These are phyloP conservation scores for Fusarium sp. DNA, from an alignment of 2,329 filamentous ascomycete genomes.

Conservation along the genomic window DNA sequence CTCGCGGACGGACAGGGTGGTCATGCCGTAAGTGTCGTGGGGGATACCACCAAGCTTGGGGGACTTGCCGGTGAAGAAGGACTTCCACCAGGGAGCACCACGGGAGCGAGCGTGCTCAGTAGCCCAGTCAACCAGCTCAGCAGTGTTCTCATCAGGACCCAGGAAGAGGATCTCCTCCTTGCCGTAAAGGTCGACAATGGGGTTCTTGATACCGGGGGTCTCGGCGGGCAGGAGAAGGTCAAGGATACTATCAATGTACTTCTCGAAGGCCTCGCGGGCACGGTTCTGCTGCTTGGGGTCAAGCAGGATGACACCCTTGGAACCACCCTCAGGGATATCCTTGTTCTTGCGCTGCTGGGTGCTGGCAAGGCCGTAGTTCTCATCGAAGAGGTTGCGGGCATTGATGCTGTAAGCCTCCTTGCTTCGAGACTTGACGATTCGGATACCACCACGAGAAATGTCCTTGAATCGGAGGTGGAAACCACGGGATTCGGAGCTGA, in stretches of 20 bases:
- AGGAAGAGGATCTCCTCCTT: conserved; percentile 98
- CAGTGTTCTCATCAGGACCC: conserved; percentile 99
- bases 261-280: conserved; percentile 93
- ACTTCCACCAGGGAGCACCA: conserved; percentile 99
- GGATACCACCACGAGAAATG: conserved; percentile 95
- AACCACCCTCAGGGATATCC: conserved; percentile 97
- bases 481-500: conserved; percentile 95
- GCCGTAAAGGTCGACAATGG: conserved; percentile 94
- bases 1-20: conserved; percentile 94
- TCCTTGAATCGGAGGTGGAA: conserved; percentile 99
- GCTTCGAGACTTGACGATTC: conserved; percentile 98
- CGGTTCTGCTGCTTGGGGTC: conserved; percentile 96
- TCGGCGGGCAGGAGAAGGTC: conserved; percentile 91
- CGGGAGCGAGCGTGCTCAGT: conserved; percentile 91
- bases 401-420: conserved; percentile 98
- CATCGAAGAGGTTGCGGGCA: conserved; percentile 94
- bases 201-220: conserved; percentile 98
- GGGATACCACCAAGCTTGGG: conserved; percentile 96
- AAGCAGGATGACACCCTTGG: conserved; percentile 96
- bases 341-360: conserved; percentile 99
- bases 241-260: conserved; percentile 99
- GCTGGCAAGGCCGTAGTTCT: conserved; percentile 98
- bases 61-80: conserved; percentile 99
- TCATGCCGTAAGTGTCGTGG: conserved; percentile 98
- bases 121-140: conserved; percentile 98